Evolutionary conservation across 352 stramenopile species (phyloP).

Genomic region (Blastocystis sp.): DNA sequence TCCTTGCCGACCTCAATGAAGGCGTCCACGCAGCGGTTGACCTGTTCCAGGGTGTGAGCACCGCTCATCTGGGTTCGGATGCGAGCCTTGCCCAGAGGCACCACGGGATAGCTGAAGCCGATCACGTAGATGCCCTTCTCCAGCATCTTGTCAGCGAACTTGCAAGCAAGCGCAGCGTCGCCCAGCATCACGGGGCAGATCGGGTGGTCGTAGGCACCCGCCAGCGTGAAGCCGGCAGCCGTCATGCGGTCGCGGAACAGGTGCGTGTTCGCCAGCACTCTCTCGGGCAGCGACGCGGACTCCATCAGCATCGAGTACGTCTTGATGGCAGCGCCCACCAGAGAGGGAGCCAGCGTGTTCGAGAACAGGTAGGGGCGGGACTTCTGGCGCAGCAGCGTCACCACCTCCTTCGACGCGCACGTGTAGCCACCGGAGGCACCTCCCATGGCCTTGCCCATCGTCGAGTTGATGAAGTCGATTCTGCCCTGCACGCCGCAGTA

Average conservation of each 20-base stretch:
- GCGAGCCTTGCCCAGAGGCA: constrained; percentile 84
- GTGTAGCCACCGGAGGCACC: constrained; percentile 85
- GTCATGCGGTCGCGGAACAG: constrained; percentile 86
- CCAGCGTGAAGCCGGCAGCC: constrained; percentile 82
- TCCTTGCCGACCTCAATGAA: constrained; percentile 85
- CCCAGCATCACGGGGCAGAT: constrained; percentile 87
- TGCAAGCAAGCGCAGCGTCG: constrained; percentile 82
- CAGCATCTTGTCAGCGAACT: constrained; percentile 86
- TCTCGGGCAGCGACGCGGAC: constrained; percentile 77
- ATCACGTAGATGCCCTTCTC: constrained; percentile 88
- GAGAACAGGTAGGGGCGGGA: constrained; percentile 87
- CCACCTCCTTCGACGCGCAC: constrained; percentile 77
- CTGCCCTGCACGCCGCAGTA: constrained; percentile 83
- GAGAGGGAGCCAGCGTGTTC: constrained; percentile 85
- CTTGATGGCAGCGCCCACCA: constrained; percentile 86
- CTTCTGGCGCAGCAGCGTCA: constrained; percentile 85
- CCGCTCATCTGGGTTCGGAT: constrained; percentile 86
- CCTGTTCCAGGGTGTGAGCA: constrained; percentile 84
- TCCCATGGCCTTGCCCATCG: constrained; percentile 86
- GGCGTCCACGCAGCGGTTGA: constrained; percentile 84
- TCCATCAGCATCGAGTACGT: constrained; percentile 87
- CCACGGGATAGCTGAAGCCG: constrained; percentile 87
- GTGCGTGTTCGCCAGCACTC: constrained; percentile 83
- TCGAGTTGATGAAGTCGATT: constrained; percentile 89
- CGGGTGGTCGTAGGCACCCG: constrained; percentile 80